Evolutionary conservation across 805 yeast genomes (phyloP), one percentile per base, ranked within the genome.

Genomic region (Lachancea thermotolerans): DNA sequence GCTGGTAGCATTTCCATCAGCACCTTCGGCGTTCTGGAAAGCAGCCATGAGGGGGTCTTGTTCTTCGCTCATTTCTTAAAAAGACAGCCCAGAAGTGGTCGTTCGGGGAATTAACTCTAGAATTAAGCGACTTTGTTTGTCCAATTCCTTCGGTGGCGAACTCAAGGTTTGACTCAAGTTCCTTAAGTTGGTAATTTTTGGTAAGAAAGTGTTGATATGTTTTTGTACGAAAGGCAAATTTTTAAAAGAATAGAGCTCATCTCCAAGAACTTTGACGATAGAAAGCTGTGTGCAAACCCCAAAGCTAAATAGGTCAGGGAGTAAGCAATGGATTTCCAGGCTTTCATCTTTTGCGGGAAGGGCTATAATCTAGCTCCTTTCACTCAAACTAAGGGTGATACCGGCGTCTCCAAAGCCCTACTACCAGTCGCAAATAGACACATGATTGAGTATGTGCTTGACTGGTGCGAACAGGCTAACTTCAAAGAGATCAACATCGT

Each of bases 401-500:
- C 83, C 2, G 90, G 93, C 14, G 61, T 75, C 6, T 77, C 95
- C 8, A 93, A 93, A 68, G 95, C 97, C 0, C 69, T 90, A 40
- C 66, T 95, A 37, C 98, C 98, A 2, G 72, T 93, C 31, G 98
- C 93, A 7, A 90, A 90, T 62, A 77, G 77, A 57, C 95, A 96
- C 11, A 82, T 93, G 88, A 69, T 93, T 36, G 82, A 82, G 56
- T 85, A 87, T 59, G 95, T 85, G 2, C 71, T 93, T 31, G 90
- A 85, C 54, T 93, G 98, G 98, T 90, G 98, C 70, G 89, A 81
- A 57, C 73, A 75, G 59, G 96, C 95, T 2, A 81, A 81, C 48
- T 90, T 90, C 65, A 77, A 76, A 38, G 77, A 76, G 38, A 75
- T 85, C 39, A 78, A 85, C 16, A 72, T 90, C 15, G 82, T 85